Evolutionary conservation across 2,329 filamentous ascomycete genomes (phyloP).

Genomic region (Botrytis sinoallii): DNA sequence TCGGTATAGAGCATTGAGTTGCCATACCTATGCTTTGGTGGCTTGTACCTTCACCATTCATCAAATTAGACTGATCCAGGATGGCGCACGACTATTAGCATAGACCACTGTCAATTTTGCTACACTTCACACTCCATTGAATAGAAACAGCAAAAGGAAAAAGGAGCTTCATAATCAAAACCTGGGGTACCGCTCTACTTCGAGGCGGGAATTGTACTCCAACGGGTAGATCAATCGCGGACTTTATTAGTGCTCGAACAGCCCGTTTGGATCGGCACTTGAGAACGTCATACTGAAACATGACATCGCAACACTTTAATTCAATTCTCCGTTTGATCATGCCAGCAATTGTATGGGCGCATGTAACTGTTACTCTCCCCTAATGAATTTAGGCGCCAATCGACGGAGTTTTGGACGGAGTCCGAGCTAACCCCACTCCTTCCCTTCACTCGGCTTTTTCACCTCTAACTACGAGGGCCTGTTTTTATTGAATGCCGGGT

Average conservation of each 20-base stretch:
- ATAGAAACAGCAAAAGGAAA: rapidly evolving
- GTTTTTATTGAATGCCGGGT: no score
- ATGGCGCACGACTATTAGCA: neutral
- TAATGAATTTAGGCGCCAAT: no score
- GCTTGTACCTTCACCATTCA: neutral
- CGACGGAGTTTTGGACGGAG: neutral
- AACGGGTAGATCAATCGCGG: neutral
- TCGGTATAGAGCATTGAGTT: neutral
- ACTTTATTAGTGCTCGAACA: rapidly evolving
- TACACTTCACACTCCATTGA: rapidly evolving
- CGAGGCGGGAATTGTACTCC: neutral
- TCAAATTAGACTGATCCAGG: neutral
- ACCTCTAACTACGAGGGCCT: no score
- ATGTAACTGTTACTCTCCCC: neutral
- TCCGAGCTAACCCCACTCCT: neutral
- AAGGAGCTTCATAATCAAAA: neutral
- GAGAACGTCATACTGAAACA: neutral
- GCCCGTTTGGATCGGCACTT: neutral
- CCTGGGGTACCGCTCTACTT: neutral
- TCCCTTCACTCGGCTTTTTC: neutral
- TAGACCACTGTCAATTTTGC: rapidly evolving
- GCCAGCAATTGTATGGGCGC: neutral
- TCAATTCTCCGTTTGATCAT: neutral
- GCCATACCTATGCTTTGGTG: neutral
- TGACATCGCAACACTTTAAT: neutral